Evolutionary conservation across 2,329 filamentous ascomycete genomes (phyloP).

Genomic region (Epichloe sibirici): DNA sequence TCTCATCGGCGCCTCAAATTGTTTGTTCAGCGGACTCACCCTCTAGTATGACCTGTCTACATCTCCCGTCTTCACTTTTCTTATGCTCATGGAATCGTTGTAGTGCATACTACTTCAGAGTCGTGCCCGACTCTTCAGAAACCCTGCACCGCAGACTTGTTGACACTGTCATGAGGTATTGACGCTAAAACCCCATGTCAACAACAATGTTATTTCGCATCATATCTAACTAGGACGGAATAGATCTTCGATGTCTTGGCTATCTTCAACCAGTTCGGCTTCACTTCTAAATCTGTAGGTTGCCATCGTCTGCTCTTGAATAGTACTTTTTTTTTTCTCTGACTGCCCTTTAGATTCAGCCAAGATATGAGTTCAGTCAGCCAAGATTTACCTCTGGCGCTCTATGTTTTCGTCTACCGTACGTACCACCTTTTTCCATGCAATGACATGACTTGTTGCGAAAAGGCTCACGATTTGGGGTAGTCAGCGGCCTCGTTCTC

Average conservation of each 20-base stretch:
- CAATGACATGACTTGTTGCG: no score
- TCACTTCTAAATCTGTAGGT: not conserved
- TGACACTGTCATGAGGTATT: not conserved
- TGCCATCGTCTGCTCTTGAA: not conserved
- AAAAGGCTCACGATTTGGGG: not conserved
- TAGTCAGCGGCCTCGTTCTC: not conserved
- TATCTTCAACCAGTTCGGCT: not conserved
- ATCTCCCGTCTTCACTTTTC: not conserved
- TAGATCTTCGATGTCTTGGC: not conserved
- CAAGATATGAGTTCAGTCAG: conserved; percentile 8
- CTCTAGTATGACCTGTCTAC: not conserved
- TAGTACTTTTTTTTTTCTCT: not conserved
- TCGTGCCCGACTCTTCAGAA: not conserved
- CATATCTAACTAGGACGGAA: not conserved
- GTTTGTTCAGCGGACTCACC: not conserved
- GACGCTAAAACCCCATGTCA: not conserved
- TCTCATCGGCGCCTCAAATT: not conserved
- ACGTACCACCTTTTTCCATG: not conserved
- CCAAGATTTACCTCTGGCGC: conserved; percentile 5
- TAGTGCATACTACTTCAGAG: not conserved
- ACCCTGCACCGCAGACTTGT: not conserved
- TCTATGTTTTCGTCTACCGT: conserved; percentile 3
- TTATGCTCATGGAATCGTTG: not conserved
- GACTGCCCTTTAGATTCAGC: conserved; percentile 5
- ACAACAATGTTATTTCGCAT: not conserved